Evolutionary conservation across 345 rosid genomes (phyloP).

Genomic region (Sisymbrium irio): DNA sequence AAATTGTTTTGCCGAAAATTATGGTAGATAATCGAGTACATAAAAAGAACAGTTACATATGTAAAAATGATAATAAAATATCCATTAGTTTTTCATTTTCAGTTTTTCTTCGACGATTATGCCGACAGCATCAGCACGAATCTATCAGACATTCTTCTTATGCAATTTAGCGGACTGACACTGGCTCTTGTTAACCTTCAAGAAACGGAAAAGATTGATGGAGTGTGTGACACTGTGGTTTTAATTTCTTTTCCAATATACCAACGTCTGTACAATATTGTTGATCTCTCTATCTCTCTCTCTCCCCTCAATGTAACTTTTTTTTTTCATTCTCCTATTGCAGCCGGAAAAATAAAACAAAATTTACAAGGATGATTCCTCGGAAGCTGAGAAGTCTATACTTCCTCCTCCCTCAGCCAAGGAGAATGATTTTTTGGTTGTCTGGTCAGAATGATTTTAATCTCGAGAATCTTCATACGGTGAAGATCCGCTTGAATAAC

Average conservation of each 20-base stretch:
- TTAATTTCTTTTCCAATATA: conserved; percentile 21
- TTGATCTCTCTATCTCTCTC: neutral
- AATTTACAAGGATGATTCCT: conserved; percentile 31
- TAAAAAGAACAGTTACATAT: too few species aligned
- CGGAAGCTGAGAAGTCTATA: neutral
- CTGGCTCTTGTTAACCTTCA: too few species aligned
- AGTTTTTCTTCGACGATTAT: too few species aligned
- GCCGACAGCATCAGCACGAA: too few species aligned
- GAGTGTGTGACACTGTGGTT: conserved; percentile 11
- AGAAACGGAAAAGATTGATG: neutral
- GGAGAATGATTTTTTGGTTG: neutral
- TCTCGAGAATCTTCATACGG: conserved; percentile 82
- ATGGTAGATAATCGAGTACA: too few species aligned
- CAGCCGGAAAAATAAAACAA: conserved; percentile 6
- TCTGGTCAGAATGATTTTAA: conserved; percentile 10
- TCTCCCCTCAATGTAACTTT: neutral
- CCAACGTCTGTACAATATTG: conserved; percentile 33
- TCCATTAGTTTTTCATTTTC: too few species aligned
- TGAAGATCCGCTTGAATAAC: conserved; percentile 73
- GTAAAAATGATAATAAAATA: too few species aligned
- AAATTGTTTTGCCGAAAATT: too few species aligned
- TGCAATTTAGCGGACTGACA: too few species aligned
- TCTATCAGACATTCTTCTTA: too few species aligned
- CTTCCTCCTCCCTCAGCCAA: conserved; percentile 27
- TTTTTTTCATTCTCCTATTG: neutral